phyloP scores from a whole-genome alignment of 2,329 filamentous ascomycete genomes.

The Cercospora sesami region DNA sequence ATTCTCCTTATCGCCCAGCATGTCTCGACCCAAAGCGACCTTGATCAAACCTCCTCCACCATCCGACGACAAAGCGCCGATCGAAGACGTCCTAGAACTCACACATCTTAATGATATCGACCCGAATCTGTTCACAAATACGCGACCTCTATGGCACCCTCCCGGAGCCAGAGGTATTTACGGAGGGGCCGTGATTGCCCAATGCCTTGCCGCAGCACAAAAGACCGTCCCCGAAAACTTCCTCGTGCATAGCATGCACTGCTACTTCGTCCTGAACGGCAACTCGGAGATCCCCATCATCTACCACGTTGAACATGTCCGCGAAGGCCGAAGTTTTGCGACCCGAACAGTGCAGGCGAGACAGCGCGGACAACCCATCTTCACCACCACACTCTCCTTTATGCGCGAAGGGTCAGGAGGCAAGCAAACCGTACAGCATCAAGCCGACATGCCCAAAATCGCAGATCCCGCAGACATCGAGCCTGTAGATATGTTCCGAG shows the following conservation, averaged over 20 bases:
- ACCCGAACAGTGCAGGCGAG: constrained; percentile 95
- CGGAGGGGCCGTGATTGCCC: constrained; percentile 89
- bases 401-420: constrained; percentile 64
- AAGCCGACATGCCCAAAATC: constrained; percentile 53
- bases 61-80: constrained; percentile 71
- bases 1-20: not conserved
- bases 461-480: constrained; percentile 46
- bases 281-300: constrained; percentile 81
- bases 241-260: constrained; percentile 93
- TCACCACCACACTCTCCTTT: constrained; percentile 93
- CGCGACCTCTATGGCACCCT: constrained; percentile 86
- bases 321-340: constrained; percentile 84
- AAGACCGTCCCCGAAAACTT: constrained; percentile 80
- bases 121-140: constrained; percentile 91
- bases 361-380: constrained; percentile 85
- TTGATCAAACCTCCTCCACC: constrained; percentile 73
- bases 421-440: constrained; percentile 63
- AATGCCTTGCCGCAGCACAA: constrained; percentile 84
- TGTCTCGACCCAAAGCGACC: constrained; percentile 33
- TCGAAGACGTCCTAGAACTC: constrained; percentile 87
- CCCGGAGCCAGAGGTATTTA: constrained; percentile 90
- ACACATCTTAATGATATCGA: constrained; percentile 75
- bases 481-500: constrained; percentile 37
- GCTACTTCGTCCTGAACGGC: constrained; percentile 95
- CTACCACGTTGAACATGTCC: constrained; percentile 92